These are phyloP conservation scores for Zea luxurians DNA, from an alignment of 176 grass and related monocot genomes.

Conservation along the genomic window DNA sequence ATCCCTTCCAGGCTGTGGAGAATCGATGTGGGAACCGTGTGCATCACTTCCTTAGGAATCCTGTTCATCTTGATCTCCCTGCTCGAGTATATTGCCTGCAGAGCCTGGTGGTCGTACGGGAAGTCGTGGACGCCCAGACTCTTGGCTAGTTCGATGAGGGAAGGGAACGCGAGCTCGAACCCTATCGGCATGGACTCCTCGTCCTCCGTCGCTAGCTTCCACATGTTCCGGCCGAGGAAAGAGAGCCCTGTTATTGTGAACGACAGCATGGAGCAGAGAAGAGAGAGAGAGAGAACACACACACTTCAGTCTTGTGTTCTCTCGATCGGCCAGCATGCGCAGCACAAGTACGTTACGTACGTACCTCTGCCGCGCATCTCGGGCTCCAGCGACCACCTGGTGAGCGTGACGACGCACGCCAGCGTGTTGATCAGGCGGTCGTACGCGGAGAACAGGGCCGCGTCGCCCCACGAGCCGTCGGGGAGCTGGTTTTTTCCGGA, in stretches of 20 bases:
- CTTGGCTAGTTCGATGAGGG: constrained; percentile 65
- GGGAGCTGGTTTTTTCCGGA: constrained; percentile 38
- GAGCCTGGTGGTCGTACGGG: constrained; percentile 49
- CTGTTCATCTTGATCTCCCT: constrained; percentile 76
- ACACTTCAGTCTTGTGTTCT: no score
- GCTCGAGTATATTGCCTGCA: constrained; percentile 52
- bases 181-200: constrained; percentile 75
- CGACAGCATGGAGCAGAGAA: no score
- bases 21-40: constrained; percentile 68
- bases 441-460: constrained; percentile 44
- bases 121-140: constrained; percentile 46
- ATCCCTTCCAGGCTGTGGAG: constrained; percentile 83
- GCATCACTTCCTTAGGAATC: constrained; percentile 78
- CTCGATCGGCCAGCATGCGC: no score
- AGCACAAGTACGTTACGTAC: no score
- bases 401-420: constrained; percentile 49
- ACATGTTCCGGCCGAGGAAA: constrained; percentile 65
- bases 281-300: no score
- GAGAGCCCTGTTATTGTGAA: constrained; percentile 46
- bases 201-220: constrained; percentile 64
- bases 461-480: constrained; percentile 56
- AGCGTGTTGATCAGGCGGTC: constrained; percentile 53
- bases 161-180: constrained; percentile 88
- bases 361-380: background rate
- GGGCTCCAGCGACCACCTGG: constrained; percentile 51